Base-by-base conservation (phyloP, 495 filamentous ascomycete species). In the Xylaria bambusicola region DNA sequence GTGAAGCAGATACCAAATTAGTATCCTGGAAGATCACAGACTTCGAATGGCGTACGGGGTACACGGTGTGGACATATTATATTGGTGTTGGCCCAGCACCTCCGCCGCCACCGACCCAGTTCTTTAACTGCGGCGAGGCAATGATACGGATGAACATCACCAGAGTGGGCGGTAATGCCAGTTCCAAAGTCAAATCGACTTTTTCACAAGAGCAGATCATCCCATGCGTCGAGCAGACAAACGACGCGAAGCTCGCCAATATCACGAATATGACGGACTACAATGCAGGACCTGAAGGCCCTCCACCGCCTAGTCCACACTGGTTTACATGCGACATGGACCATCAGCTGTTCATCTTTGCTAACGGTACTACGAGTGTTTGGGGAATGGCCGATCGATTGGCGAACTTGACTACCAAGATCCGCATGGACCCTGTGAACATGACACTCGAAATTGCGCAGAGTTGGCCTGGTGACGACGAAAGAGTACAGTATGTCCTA, bases 141-240 rank as follows among this genome's bases (percentile, higher is more conserved):
- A 52, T 52, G 50, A 3, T 52, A 26, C 33, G 50, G 10, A 52
- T 52, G 50, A 52, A 52, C 21, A 40, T 52, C 18, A 52, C 50
- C 5, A 2, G 17, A 0, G 24, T 52, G 0, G 13, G 3, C 2
- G 20, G 3, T 13, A 15, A 12, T 3, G 18, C 12, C 13, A 33
- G 20, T 33, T 26, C 6, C 2, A 12, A n/a, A 18, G 5, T 2
- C 2, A 9, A 20, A 0, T 40, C 13, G 2, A 5, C 50, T 13
- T n/a, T 18, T 5, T 6, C 17, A 3, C 26, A 50, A 17, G 47
- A 21, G 13, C 27, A 35, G 26, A 18, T 33, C 20, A 24, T 40
- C 15, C 21, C 18, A 27, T 52, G 50, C n/a, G 35, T 52, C 7
- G 50, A 52, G 35, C 50, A 52, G 50, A 52, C 50, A 8, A 52